Base-by-base conservation (phyloP, 2,329 filamentous ascomycete genomes). In the Ophiostoma sp. region DNA sequence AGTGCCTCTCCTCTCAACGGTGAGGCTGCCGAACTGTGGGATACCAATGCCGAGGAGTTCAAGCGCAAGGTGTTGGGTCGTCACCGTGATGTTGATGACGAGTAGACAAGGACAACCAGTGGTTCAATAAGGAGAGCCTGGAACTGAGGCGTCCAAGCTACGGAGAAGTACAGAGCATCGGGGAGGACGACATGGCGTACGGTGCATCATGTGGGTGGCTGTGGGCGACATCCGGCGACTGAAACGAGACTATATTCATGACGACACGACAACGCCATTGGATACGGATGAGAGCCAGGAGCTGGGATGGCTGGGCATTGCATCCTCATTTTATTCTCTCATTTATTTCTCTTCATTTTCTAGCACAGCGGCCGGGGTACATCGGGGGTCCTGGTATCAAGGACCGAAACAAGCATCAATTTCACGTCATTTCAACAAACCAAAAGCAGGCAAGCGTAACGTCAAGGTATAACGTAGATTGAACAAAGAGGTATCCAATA, bases 21-120 rank as follows among this genome's bases (percentile, higher is more conserved):
- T 74, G 95, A 99, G 83, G 96, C 96, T 39, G 96, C 97, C 19
- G 93, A 97, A 81, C 87, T 99, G 57, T 99, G 96, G 95, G 95
- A 98, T 81, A 94, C 91, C 78, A 90, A 98, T 81, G 86, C 90
- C 50, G 90, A 89, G 63, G 93, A 97, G 82, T 98, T 96, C 87
- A 94, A 97, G 88, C 89, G 89, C 77, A 91, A 91, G 84, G 89
- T 92, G 45, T 78, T 88, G 76, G 88, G 83, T 68, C 86, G 90
- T 74, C 89, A 92, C 82, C 85, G 85, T 64, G 90, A 91, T 76
- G 82, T 91, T 36, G 90, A 91, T 75, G 90, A 91, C 75, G 89
- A 91, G 78, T 91, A 75, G 72, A 50, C 22, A 22, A 9, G 33
- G 11, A 55, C 8, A 42, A 25, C 6, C 42, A 19, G 19, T 17